Base-by-base conservation (phyloP, 202 grass and related monocot species). In the Zizania palustris region DNA sequence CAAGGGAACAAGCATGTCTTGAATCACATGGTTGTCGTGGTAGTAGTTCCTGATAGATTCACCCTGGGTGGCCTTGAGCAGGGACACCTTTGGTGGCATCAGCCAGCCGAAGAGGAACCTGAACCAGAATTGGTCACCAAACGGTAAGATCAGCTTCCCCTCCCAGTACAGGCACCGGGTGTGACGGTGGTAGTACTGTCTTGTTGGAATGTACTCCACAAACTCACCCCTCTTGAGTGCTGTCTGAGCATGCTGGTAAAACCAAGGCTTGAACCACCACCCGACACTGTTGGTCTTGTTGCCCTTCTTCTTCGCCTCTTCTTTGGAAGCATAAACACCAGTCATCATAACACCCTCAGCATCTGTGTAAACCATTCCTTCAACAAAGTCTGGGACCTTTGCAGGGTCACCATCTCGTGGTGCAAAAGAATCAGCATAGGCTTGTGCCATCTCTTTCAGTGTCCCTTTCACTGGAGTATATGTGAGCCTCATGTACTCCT, bases 251-350 rank as follows among this genome's bases (percentile, higher is more conserved):
- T 92, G 85, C 83, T 98, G 91, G 80, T 98, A 98, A 72, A 98
- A 98, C 96, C 91, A 98, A 14, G 83, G 76, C 78, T 98, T 98
- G 48, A 95, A 98, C 91, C 96, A 98, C 96, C 96, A 95, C 4
- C 96, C 91, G 0, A 92, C 71, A 14, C 45, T 67, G 75, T 98
- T 98, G 63, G 92, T 95, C 72, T 84, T 93, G 74, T 98, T 98
- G 37, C 91, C 96, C 85, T 92, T 95, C 89, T 83, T 96, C 78
- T 95, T 98, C 0, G 96, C 96, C 85, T 98, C 96, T 66, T 98
- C 91, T 65, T 85, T 95, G 4, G 91, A 92, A 33, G 91, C 91
- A 77, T 98, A 98, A 20, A 86, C 78, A 0, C 96, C 96, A 0
- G 91, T 90, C 96, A 98, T 98, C 87, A 88, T 90, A 3, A 98